phyloP scores from a whole-genome alignment of 805 yeast species.

The Maudiozyma turicensis region DNA sequence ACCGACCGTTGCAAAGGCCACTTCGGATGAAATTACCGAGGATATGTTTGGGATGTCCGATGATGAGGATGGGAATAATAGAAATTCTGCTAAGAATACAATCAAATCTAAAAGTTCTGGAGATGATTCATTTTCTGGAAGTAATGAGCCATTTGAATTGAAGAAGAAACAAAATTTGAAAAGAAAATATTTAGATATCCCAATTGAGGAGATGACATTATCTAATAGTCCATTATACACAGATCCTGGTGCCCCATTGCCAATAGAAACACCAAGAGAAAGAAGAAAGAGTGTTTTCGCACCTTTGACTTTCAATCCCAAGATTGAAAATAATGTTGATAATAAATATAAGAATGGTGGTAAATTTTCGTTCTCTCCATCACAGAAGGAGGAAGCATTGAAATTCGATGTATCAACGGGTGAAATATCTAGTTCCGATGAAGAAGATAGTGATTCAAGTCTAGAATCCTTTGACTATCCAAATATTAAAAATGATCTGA shows the following conservation, averaged over 20 bases:
- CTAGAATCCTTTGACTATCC: slow-evolving; percentile 18
- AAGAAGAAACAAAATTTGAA: slow-evolving; percentile 11
- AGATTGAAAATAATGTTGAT: slow-evolving; percentile 66
- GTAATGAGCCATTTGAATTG: background rate
- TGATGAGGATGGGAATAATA: slow-evolving; percentile 15
- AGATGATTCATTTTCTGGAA: background rate
- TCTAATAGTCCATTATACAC: slow-evolving; percentile 46
- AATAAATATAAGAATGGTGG: slow-evolving; percentile 87
- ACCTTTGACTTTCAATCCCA: slow-evolving; percentile 73
- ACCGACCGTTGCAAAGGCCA: slow-evolving; percentile 2
- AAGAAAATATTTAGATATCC: slow-evolving; percentile 38
- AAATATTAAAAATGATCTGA: slow-evolving; percentile 11
- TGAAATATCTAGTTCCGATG: slow-evolving; percentile 26
- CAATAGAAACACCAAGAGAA: slow-evolving; percentile 41
- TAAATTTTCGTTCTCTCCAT: slow-evolving; percentile 47
- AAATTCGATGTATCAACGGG: slow-evolving; percentile 26
- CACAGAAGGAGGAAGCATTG: slow-evolving; percentile 24
- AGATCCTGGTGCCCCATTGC: slow-evolving; percentile 82
- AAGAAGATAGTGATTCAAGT: slow-evolving; percentile 24
- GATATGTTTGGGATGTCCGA: slow-evolving; percentile 27
- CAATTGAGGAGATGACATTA: slow-evolving; percentile 49
- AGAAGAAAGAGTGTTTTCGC: slow-evolving; percentile 60
- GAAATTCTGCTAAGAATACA: slow-evolving; percentile 4
- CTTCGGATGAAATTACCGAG: slow-evolving; percentile 24
- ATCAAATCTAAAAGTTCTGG: slow-evolving; percentile 1